Evolutionary conservation across 140 eudicot genomes (phyloP).

Genomic region (Senecio squalidus): DNA sequence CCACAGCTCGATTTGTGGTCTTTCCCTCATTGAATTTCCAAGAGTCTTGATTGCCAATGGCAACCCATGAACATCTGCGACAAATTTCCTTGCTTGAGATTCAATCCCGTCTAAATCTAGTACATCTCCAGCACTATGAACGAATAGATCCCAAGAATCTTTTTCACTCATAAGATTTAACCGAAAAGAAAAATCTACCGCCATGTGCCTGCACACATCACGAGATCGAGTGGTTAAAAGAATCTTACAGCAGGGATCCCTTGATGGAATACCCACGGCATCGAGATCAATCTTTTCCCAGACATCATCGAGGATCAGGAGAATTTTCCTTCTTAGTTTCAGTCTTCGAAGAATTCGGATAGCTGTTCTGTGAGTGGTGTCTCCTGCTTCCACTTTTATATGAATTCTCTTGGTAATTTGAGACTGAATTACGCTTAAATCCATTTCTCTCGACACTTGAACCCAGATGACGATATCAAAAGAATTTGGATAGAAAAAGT

Average conservation of each 20-base stretch:
- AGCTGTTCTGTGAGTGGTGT: constrained; percentile 16
- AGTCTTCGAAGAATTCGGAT: constrained; percentile 20
- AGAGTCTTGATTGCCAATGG: constrained; percentile 35
- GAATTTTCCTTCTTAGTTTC: constrained; percentile 20
- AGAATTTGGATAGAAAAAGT: background rate
- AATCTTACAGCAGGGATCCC: constrained; percentile 25
- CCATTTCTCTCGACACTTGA: constrained; percentile 12
- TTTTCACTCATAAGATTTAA: constrained; percentile 24
- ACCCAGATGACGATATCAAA: constrained; percentile 42
- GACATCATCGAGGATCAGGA: constrained; percentile 41
- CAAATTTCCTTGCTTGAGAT: constrained; percentile 30
- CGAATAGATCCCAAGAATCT: constrained; percentile 38
- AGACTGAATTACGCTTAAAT: constrained; percentile 18
- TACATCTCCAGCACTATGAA: constrained; percentile 25
- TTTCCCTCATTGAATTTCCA: constrained; percentile 27
- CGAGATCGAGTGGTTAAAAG: constrained; percentile 37
- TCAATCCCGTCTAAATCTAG: constrained; percentile 12
- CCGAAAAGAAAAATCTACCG: constrained; percentile 4
- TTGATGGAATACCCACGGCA: constrained; percentile 31
- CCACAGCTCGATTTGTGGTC: constrained; percentile 23
- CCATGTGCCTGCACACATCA: constrained; percentile 34
- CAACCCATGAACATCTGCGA: constrained; percentile 21
- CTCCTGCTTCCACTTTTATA: constrained; percentile 18
- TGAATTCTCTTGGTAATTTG: constrained; percentile 30
- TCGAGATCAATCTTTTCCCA: constrained; percentile 36